Conservation (phyloP, 495 filamentous ascomycete genomes). For the Glarea lozoyensis region DNA sequence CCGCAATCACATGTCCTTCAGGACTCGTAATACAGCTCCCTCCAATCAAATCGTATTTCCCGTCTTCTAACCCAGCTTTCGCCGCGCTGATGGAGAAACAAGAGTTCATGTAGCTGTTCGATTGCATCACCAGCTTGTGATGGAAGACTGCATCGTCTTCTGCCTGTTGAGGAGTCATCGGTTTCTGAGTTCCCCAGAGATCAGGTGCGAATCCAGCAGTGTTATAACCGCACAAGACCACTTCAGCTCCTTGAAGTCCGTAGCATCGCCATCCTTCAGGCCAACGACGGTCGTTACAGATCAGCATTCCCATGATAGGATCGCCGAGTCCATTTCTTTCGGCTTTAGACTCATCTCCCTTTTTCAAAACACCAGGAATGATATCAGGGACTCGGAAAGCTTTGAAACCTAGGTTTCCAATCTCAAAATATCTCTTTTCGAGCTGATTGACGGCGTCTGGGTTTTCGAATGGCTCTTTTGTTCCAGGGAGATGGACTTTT, state of each 20-base stretch:
- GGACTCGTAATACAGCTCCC: slow-evolving; percentile 40
- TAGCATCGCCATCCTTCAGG: slow-evolving; percentile 37
- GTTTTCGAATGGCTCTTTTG: slow-evolving; percentile 34
- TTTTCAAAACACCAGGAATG: slow-evolving; percentile 14
- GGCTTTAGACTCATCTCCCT: slow-evolving; percentile 12
- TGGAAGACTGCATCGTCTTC: slow-evolving; percentile 34
- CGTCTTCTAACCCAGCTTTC: slow-evolving; percentile 37
- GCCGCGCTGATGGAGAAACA: slow-evolving; percentile 36
- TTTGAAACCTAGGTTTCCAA: slow-evolving; percentile 37
- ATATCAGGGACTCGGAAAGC: slow-evolving; percentile 38
- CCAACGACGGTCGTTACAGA: slow-evolving; percentile 44
- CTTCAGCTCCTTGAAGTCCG: slow-evolving; percentile 37
- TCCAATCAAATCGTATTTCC: slow-evolving; percentile 34
- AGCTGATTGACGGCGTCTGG: slow-evolving; percentile 37
- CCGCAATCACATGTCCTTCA: slow-evolving; percentile 38
- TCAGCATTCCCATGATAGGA: slow-evolving; percentile 42
- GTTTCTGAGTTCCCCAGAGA: slow-evolving; percentile 31
- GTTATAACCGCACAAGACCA: slow-evolving; percentile 40
- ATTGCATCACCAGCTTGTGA: slow-evolving; percentile 35
- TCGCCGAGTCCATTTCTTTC: slow-evolving; percentile 28
- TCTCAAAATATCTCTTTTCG: slow-evolving; percentile 41
- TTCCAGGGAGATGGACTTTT: slow-evolving; percentile 41
- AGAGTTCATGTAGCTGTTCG: slow-evolving; percentile 38
- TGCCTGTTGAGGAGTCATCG: slow-evolving; percentile 30
- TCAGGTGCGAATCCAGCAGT: slow-evolving; percentile 35